phyloP scores from a whole-genome alignment of 2,329 filamentous ascomycete genomes.

The Boeremia exigua region DNA sequence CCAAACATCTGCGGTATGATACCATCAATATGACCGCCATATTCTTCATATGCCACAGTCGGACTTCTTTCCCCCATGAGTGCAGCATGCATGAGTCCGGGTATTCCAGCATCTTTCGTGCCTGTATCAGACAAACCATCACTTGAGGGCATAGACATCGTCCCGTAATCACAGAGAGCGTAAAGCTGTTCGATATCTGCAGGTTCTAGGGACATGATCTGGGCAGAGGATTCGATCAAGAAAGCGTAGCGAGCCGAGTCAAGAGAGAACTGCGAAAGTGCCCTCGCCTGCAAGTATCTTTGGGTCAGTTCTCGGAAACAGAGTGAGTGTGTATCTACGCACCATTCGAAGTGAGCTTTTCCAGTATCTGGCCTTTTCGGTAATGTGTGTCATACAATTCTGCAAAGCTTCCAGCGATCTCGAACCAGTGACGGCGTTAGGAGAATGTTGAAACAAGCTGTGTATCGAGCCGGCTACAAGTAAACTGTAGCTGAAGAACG shows the following conservation, averaged over 20 bases:
- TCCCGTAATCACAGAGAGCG: conserved; percentile 13
- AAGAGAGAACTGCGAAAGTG: not conserved
- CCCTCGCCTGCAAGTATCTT: not conserved
- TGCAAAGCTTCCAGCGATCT: conserved; percentile 1
- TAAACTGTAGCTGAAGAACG: conserved; percentile 6
- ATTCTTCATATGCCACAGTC: not conserved
- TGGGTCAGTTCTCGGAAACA: not conserved
- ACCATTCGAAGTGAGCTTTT: conserved; percentile 7
- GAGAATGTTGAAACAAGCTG: conserved; percentile 8
- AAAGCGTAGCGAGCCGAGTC: not conserved
- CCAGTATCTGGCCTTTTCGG: conserved; percentile 6
- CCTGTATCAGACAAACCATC: not conserved
- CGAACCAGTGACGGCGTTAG: not conserved
- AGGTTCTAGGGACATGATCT: not conserved
- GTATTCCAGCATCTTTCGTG: too few species aligned
- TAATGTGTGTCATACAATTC: not conserved
- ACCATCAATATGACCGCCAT: conserved; percentile 5
- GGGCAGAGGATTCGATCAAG: not conserved
- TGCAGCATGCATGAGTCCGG: not conserved
- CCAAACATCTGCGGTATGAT: conserved; percentile 10
- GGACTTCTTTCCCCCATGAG: not conserved
- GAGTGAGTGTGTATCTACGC: not conserved
- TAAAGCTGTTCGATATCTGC: conserved; percentile 11
- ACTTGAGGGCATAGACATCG: conserved; percentile 2
- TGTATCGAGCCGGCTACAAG: conserved; percentile 10